Conservation (phyloP, 495 filamentous ascomycete species). For the Penicillium ochrochloron region DNA sequence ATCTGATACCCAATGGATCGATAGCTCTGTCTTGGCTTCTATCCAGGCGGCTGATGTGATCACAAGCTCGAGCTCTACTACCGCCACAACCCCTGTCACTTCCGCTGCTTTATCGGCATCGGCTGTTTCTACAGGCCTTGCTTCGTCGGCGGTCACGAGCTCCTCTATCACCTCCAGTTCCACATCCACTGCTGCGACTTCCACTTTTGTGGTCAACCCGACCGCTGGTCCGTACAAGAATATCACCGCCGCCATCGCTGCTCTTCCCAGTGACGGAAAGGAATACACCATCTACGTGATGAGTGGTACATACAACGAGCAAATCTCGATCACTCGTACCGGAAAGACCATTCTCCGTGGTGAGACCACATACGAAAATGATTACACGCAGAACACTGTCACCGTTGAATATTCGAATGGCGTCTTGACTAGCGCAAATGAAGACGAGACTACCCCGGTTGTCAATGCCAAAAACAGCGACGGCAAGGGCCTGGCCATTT, state of each 20-base stretch:
- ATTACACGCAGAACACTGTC: conserved; percentile 15
- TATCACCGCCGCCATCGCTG: too few relatives aligned
- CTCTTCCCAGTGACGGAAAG: too few relatives aligned
- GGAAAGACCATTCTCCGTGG: conserved; percentile 24
- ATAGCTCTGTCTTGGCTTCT: conserved; percentile 14
- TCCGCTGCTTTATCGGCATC: too few relatives aligned
- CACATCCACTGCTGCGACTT: too few relatives aligned
- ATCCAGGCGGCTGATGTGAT: conserved; percentile 13
- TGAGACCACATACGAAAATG: conserved; percentile 21
- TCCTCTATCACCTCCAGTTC: too few relatives aligned
- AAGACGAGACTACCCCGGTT: conserved; percentile 16
- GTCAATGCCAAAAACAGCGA: conserved; percentile 21
- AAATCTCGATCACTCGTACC: conserved; percentile 21
- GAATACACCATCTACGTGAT: conserved; percentile 2
- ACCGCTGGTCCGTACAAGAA: too few relatives aligned
- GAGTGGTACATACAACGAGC: conserved; percentile 23
- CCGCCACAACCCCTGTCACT: too few relatives aligned
- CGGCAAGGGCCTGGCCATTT: conserved; percentile 18
- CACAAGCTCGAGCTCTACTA: too few relatives aligned
- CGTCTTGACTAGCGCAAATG: conserved; percentile 16
- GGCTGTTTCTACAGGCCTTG: too few relatives aligned
- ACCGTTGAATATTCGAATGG: too few relatives aligned
- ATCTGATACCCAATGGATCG: conserved; percentile 17
- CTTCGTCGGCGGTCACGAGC: too few relatives aligned
- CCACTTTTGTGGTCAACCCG: too few relatives aligned